Evolutionary conservation across 1,139 yeast species (phyloP).

Genomic region (Pichia sp.): DNA sequence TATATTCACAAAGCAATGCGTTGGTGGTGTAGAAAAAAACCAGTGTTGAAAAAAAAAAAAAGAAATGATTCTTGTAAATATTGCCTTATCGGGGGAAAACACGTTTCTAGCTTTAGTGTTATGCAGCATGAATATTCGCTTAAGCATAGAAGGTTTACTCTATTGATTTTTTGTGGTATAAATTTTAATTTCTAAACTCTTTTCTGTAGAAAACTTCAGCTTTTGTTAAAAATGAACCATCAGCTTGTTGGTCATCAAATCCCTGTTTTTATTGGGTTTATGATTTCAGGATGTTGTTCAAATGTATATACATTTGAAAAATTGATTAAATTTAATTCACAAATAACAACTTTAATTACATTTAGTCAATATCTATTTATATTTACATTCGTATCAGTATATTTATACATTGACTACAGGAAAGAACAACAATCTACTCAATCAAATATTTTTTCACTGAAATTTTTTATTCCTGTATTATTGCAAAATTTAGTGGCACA

Average conservation of each 20-base stretch:
- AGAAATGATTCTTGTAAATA: too few species aligned
- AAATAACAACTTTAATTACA: slow-evolving; percentile 49
- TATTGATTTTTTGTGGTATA: too few species aligned
- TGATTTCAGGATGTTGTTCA: slow-evolving; percentile 71
- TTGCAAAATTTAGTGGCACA: slow-evolving; percentile 9
- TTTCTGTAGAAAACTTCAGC: too few species aligned
- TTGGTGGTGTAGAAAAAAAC: background rate
- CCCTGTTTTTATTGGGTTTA: slow-evolving; percentile 30
- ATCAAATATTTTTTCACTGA: background rate
- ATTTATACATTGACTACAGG: slow-evolving; percentile 8
- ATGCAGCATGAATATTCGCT: too few species aligned
- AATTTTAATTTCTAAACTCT: too few species aligned
- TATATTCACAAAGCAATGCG: too few species aligned
- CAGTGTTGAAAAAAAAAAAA: too few species aligned
- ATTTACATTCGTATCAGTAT: slow-evolving; percentile 29
- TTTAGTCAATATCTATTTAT: slow-evolving; percentile 56
- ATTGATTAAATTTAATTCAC: slow-evolving; percentile 36
- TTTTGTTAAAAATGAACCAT: background rate
- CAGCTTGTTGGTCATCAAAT: background rate
- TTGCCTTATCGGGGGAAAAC: slow-evolving; percentile 1
- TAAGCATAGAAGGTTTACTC: too few species aligned
- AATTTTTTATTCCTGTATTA: slow-evolving; percentile 11
- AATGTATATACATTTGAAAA: slow-evolving; percentile 61
- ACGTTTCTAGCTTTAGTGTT: too few species aligned
- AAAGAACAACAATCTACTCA: background rate